phyloP scores from a whole-genome alignment of 345 rosid genomes.

The Eucalyptus paniculata region DNA sequence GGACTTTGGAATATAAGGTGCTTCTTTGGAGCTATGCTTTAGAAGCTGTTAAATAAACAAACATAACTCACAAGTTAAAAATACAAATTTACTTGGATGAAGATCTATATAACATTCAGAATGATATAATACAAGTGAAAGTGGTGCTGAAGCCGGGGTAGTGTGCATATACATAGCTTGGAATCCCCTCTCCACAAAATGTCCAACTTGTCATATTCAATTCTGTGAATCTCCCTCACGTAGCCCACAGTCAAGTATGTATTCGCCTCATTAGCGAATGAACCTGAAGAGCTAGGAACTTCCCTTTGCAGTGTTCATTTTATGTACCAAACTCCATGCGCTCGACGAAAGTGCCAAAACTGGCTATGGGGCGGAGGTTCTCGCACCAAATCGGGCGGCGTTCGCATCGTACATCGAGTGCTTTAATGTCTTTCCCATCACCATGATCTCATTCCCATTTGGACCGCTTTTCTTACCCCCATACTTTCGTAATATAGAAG shows the following conservation, averaged over 20 bases:
- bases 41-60: not conserved
- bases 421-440: not conserved
- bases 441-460: not conserved
- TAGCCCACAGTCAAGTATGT: not conserved
- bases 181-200: not conserved
- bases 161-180: not conserved
- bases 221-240: not conserved
- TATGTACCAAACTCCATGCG: not conserved
- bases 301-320: not conserved
- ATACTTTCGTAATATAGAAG: not conserved
- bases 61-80: not conserved
- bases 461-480: not conserved
- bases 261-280: not conserved
- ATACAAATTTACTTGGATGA: not conserved
- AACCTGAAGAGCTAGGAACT: not conserved
- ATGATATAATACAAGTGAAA: not conserved
- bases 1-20: not conserved
- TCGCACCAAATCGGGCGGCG: not conserved
- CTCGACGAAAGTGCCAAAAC: not conserved
- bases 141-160: not conserved
- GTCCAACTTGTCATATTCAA: not conserved
- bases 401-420: not conserved
- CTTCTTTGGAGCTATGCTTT: not conserved
- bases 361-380: not conserved
- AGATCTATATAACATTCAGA: not conserved